Base-by-base conservation (phyloP, 176 grass and related monocot species). In the Triticum turgidum region DNA sequence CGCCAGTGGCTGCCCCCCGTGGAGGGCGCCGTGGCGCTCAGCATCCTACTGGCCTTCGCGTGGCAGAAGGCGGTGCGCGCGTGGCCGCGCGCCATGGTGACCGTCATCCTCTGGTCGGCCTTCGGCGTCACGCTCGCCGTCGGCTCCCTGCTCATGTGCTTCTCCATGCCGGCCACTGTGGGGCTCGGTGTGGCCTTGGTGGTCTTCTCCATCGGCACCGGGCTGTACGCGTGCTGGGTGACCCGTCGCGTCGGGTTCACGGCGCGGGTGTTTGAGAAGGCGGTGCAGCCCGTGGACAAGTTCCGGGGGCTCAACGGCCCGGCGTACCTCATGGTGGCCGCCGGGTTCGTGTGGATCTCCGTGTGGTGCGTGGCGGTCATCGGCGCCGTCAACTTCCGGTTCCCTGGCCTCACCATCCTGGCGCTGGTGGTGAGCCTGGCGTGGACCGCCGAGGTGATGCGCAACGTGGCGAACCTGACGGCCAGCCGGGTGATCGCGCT, bases 361-460 rank as follows among this genome's bases (percentile, higher is more conserved):
- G 77, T 90, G 54, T 99, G 97, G 97, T 99, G 97, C 47, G 74
- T 99, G 35, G 90, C 85, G 2, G 90, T 99, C 78, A 99, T 99
- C 78, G 97, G 97, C 5, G 97, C 97, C 1, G 79, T 88, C 13
- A 92, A 93, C 83, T 96, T 94, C 89, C 85, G 85, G 72, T 94
- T 93, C 65, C 80, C 97, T 13, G 89, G 89, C 5, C 44, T 99
- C 45, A 96, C 94, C n/a, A 94, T 99, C 85, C 65, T 96, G 32
- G 90, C 75, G 13, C 76, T 96, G 52, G 88, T 96, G 61, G 72
- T 96, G 11, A 99, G 97, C 88, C 68, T 99, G 44, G 38, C 47
- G 17, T 99, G 97, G 97, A 99, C 97, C 0, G 97, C 97, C 3
- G 97, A 99, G 88, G 97, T 99, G 78, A 99, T 99, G 97, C 88